These are phyloP conservation scores for Silene uniflora DNA, from an alignment of 148 eudicot species.

Conservation along the genomic window DNA sequence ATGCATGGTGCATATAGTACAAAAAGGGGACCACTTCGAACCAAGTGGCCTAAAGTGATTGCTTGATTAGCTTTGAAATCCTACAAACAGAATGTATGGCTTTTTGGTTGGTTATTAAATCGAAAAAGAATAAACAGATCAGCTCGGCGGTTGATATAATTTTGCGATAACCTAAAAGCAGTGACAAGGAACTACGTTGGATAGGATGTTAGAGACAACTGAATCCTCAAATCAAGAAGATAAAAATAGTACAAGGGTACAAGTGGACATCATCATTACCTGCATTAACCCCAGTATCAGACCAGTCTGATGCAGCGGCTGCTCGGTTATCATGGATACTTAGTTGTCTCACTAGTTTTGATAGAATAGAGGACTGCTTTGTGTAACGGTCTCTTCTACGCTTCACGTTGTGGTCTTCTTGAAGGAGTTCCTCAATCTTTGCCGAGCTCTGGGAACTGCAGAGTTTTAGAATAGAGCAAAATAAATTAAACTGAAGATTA, in stretches of 20 bases:
- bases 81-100: neutral
- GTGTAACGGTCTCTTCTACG: slow-evolving; percentile 73
- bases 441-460: slow-evolving; percentile 71
- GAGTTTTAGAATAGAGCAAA: neutral
- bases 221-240: slow-evolving; percentile 2
- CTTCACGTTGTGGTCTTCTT: slow-evolving; percentile 89
- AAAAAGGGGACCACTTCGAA: neutral
- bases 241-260: neutral
- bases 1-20: neutral
- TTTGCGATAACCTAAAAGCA: neutral
- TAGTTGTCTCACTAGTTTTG: slow-evolving; percentile 82
- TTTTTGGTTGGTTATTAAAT: neutral
- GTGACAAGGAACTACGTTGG: neutral
- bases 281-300: slow-evolving; percentile 50
- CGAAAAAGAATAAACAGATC: neutral
- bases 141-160: neutral
- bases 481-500: neutral
- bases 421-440: slow-evolving; percentile 87
- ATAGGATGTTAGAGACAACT: neutral
- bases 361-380: slow-evolving; percentile 83
- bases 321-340: slow-evolving; percentile 91
- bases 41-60: neutral
- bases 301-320: slow-evolving; percentile 63
- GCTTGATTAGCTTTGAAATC: neutral
- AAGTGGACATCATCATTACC: slow-evolving; percentile 20